Evolutionary conservation across 2,329 filamentous ascomycete species (phyloP), one percentile per base, ranked within the genome.

Genomic region (Ustulina deusta): DNA sequence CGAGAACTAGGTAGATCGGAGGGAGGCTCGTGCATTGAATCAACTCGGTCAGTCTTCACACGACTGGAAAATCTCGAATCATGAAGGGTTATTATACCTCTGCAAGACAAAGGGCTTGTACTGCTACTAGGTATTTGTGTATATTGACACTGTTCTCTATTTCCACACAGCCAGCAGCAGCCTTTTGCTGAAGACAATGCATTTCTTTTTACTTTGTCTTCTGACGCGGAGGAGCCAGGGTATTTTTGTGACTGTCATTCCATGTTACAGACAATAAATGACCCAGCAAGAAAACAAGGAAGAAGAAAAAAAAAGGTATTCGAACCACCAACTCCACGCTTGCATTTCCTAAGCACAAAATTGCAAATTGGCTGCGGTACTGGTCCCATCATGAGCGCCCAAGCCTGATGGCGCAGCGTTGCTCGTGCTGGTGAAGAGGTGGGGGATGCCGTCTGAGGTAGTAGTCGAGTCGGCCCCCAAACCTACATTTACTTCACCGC

Each of bases 251-350:
- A 22, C 9, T 52, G 22, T 52, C 49, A 22, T 6, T 52, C 32
- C 51, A 25, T 27, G 11, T 2, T 40, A 55, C 29, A n/a, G n/a
- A 40, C 15, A 17, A 32, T 4, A 44, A 34, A 48, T 20, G n/a
- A 13, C 42, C 42, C 5, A 40, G 34, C n/a, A n/a, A n/a, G n/a
- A n/a, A n/a, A n/a, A n/a, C n/a, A n/a, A n/a, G n/a, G n/a, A n/a
- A n/a, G n/a, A n/a, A n/a, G n/a, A n/a, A n/a, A n/a, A 22, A 44
- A 54, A 32, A 10, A 34, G 13, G 15, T 46, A 5, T 17, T n/a
- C 32, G 2, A 49, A 40, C 20, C 42, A 51, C 22, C 15, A 51
- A 49, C 44, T 60, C 44, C 44, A 40, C 32, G 57, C 57, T 51
- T 34, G 22, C 29, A 36, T 54, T 20, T 5, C 29, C n/a, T 1